Percentiles rank a stretch among this genome's conserved stretches.
Evolutionary conservation across 257 asterid genomes (phyloP).

Genomic region (Salvia rosmarinus): DNA sequence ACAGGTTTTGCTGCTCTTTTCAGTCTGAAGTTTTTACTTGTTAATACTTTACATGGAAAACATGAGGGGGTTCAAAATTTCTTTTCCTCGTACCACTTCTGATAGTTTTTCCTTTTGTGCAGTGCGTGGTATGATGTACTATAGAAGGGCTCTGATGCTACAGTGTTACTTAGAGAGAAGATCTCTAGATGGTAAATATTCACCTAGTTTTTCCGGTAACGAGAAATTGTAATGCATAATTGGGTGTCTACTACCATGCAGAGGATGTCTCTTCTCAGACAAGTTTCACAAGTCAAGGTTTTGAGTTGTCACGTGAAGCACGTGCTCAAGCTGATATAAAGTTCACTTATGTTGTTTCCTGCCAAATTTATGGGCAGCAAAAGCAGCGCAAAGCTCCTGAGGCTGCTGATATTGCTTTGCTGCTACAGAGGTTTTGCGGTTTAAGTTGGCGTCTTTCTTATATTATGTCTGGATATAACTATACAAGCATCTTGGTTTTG

Average conservation of each 20-base stretch:
- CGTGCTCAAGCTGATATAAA: conserved; percentile 97
- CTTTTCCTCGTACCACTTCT: not conserved
- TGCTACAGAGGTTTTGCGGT: conserved; percentile 77
- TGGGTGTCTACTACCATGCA: conserved; percentile 40
- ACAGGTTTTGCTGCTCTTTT: conserved; percentile 60
- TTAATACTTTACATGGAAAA: conserved; percentile 14
- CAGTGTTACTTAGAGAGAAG: conserved; percentile 91
- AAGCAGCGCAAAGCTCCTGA: conserved; percentile 93
- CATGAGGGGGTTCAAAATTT: not conserved
- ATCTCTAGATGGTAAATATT: conserved; percentile 67
- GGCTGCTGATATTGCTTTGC: conserved; percentile 91
- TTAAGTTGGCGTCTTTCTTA: conserved; percentile 7
- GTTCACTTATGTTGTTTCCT: conserved; percentile 90
- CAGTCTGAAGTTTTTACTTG: conserved; percentile 17
- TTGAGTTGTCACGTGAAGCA: conserved; percentile 87
- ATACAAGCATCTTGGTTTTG: not conserved
- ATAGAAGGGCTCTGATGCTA: conserved; percentile 95
- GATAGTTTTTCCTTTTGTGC: conserved; percentile 37
- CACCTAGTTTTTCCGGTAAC: conserved; percentile 13
- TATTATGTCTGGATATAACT: conserved; percentile 2
- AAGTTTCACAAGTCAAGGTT: conserved; percentile 65
- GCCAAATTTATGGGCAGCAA: conserved; percentile 99
- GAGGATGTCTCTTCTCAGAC: conserved; percentile 58
- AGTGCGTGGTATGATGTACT: conserved; percentile 99
- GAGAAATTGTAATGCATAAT: conserved; percentile 30